phyloP scores from a whole-genome alignment of 495 filamentous ascomycete species.

The Evernia prunastri region DNA sequence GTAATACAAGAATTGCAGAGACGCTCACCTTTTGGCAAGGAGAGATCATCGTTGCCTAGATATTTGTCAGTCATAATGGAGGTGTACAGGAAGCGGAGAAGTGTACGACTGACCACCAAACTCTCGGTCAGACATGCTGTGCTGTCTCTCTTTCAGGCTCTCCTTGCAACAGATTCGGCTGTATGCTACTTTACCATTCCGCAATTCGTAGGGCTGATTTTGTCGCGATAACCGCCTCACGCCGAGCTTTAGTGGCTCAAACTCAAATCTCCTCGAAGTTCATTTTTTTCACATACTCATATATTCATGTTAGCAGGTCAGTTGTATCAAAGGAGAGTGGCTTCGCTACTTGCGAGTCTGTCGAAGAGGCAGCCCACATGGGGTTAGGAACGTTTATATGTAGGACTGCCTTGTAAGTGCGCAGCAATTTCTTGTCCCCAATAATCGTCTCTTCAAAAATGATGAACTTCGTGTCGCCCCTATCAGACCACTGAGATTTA shows the following conservation, averaged over 20 bases:
- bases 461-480: constrained; percentile 92
- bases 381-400: not conserved
- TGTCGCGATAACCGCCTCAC: not conserved
- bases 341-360: not conserved
- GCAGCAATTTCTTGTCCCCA: not conserved
- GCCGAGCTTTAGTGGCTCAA: not conserved
- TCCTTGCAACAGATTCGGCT: not conserved
- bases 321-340: not conserved
- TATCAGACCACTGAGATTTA: constrained; percentile 62
- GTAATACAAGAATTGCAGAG: not conserved
- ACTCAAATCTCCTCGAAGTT: not conserved
- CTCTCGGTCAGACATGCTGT: constrained; percentile 83
- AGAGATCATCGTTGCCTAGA: constrained; percentile 82
- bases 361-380: not conserved
- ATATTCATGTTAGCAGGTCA: not conserved
- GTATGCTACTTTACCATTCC: not conserved
- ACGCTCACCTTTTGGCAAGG: constrained; percentile 78
- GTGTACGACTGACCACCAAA: constrained; percentile 57
- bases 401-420: not conserved
- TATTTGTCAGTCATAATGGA: constrained; percentile 17
- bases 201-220: constrained; percentile 1
- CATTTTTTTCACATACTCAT: not conserved
- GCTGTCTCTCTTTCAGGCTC: not conserved
- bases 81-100: not conserved
- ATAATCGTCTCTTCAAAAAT: constrained; percentile 31